phyloP scores from a whole-genome alignment of 1,284 basidiomycete species.

The Calocybe gambosa region DNA sequence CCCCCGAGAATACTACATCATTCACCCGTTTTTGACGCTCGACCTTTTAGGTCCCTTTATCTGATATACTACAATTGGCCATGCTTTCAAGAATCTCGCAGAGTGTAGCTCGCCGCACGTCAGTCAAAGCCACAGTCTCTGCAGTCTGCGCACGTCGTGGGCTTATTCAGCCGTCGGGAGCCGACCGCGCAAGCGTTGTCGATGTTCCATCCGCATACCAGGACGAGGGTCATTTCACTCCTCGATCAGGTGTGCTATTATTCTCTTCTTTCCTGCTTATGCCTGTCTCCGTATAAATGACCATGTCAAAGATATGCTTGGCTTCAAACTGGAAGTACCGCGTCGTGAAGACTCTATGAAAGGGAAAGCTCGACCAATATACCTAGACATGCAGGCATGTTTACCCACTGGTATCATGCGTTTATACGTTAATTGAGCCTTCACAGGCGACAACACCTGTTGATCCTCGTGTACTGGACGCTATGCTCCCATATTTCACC shows the following conservation, averaged over 20 bases:
- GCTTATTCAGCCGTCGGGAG: conserved; percentile 72
- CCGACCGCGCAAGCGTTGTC: conserved; percentile 74
- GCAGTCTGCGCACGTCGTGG: conserved; percentile 27
- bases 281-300: neutral
- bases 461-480: conserved; percentile 95
- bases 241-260: conserved; percentile 51
- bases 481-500: conserved; percentile 94
- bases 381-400: conserved; percentile 89
- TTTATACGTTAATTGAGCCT: conserved; percentile 9
- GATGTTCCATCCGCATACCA: conserved; percentile 70
- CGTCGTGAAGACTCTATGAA: conserved; percentile 57
- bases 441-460: conserved; percentile 91
- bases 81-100: conserved; percentile 55
- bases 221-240: conserved; percentile 66
- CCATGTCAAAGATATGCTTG: conserved; percentile 68
- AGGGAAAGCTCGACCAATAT: conserved; percentile 79
- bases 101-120: conserved; percentile 27
- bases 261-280: conserved; percentile 1
- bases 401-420: neutral
- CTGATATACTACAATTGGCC: conserved; percentile 15
- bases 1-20: neutral
- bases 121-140: conserved; percentile 17
- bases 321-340: conserved; percentile 78
- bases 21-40: neutral
- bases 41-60: conserved; percentile 10